A percentile compares a stretch with the other conserved stretches of the same genome.
phyloP scores from a whole-genome alignment of 306 rosid species.

The Echinosophora koreensis region DNA sequence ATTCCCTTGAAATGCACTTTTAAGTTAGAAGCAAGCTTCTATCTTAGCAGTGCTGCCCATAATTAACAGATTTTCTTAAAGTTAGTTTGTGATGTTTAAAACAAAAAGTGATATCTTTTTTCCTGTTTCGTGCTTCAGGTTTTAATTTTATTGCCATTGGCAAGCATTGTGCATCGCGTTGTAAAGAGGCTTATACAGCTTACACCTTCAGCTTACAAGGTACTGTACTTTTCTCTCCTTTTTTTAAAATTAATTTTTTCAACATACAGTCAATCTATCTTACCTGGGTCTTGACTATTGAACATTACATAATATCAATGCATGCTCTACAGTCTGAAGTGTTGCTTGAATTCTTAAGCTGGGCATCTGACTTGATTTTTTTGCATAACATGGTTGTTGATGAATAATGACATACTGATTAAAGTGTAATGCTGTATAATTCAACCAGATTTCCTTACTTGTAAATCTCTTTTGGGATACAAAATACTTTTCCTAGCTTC shows the following conservation, averaged over 20 bases:
- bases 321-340: slow-evolving; percentile 12
- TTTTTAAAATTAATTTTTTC: background rate
- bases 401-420: background rate
- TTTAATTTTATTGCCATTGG: slow-evolving; percentile 83
- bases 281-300: slow-evolving; percentile 1
- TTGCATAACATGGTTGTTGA: slow-evolving; percentile 15
- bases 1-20: slow-evolving; percentile 34
- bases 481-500: background rate
- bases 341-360: slow-evolving; percentile 15
- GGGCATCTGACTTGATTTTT: slow-evolving; percentile 18
- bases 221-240: slow-evolving; percentile 42
- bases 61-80: background rate
- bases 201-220: slow-evolving; percentile 84
- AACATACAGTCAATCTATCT: background rate
- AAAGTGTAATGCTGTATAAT: background rate
- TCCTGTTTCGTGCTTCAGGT: slow-evolving; percentile 63
- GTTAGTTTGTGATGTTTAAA: slow-evolving; percentile 12
- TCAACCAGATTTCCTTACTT: background rate
- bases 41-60: slow-evolving; percentile 14
- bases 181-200: slow-evolving; percentile 87
- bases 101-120: background rate
- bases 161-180: slow-evolving; percentile 70
- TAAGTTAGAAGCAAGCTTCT: slow-evolving; percentile 4
- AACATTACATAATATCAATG: slow-evolving; percentile 7
- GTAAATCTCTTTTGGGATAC: background rate